Conservation (phyloP, 2,329 filamentous ascomycete species). For the Myriangium duriaei region DNA sequence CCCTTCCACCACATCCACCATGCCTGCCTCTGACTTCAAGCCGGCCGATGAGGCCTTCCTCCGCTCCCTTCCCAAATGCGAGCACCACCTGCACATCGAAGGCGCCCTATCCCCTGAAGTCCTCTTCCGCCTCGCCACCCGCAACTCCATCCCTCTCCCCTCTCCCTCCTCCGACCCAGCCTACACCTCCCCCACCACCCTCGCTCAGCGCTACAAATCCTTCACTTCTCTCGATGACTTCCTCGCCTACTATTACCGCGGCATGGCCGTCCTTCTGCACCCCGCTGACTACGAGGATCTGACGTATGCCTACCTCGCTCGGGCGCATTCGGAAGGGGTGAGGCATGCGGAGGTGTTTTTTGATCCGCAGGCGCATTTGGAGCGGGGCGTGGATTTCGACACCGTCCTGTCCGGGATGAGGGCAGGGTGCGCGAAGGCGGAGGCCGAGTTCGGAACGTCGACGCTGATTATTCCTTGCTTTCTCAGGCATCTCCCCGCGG, state of each 20-base stretch:
- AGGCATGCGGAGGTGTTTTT: slow-evolving; percentile 35
- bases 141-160: slow-evolving; percentile 51
- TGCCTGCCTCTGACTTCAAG: too few species aligned
- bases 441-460: slow-evolving; percentile 8
- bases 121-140: slow-evolving; percentile 55
- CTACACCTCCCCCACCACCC: slow-evolving; percentile 47
- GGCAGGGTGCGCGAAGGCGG: slow-evolving; percentile 9
- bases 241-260: slow-evolving; percentile 65
- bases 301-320: slow-evolving; percentile 58
- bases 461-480: slow-evolving; percentile 11
- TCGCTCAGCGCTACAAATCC: slow-evolving; percentile 50
- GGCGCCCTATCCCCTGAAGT: slow-evolving; percentile 58
- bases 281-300: slow-evolving; percentile 59
- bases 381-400: slow-evolving; percentile 6
- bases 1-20: too few species aligned
- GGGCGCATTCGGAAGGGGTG: slow-evolving; percentile 51
- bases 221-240: slow-evolving; percentile 68
- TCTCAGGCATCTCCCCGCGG: slow-evolving; percentile 47
- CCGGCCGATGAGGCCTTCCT: slow-evolving; percentile 47
- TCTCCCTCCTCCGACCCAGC: slow-evolving; percentile 40
- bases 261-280: slow-evolving; percentile 55
- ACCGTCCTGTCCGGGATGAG: slow-evolving; percentile 10
- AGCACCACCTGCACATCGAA: slow-evolving; percentile 72
- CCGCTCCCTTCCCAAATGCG: slow-evolving; percentile 59
- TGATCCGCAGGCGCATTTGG: slow-evolving; percentile 12